These are phyloP conservation scores for Diplodia sapinea DNA, from an alignment of 2,329 filamentous ascomycete genomes.

Conservation along the genomic window DNA sequence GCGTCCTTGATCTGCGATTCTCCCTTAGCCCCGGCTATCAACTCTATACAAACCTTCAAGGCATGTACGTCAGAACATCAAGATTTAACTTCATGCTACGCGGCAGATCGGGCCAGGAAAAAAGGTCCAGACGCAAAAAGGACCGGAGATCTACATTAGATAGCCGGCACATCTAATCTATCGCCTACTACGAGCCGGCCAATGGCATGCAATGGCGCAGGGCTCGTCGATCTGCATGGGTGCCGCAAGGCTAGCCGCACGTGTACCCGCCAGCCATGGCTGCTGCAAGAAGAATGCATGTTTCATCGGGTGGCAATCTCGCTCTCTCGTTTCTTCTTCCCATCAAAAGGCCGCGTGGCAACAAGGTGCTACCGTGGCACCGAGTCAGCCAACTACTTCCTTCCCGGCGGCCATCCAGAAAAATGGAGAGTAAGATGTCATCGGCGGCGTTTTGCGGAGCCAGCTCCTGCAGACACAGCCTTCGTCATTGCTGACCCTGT, in stretches of 20 bases:
- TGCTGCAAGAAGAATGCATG: background rate
- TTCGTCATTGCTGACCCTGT: background rate
- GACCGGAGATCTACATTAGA: background rate
- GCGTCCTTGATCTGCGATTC: background rate
- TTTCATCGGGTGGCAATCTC: constrained; percentile 9
- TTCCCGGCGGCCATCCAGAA: no score
- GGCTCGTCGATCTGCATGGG: constrained; percentile 2
- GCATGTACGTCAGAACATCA: no score
- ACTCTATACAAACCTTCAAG: no score
- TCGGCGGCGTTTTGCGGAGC: no score
- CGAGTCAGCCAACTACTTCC: background rate
- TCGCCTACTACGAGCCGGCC: background rate
- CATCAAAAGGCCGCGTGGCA: background rate
- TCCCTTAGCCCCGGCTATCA: background rate
- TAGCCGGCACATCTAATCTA: background rate
- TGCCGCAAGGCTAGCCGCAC: background rate
- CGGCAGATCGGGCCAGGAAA: no score
- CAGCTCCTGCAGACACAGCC: no score
- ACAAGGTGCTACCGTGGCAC: background rate
- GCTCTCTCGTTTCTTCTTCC: background rate
- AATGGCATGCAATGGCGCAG: background rate
- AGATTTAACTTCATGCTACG: no score
- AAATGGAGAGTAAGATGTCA: no score
- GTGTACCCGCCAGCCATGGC: background rate
- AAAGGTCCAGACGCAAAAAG: background rate